phyloP scores from a whole-genome alignment of 139 green algal genomes.

The Tetradesmus obliquus region DNA sequence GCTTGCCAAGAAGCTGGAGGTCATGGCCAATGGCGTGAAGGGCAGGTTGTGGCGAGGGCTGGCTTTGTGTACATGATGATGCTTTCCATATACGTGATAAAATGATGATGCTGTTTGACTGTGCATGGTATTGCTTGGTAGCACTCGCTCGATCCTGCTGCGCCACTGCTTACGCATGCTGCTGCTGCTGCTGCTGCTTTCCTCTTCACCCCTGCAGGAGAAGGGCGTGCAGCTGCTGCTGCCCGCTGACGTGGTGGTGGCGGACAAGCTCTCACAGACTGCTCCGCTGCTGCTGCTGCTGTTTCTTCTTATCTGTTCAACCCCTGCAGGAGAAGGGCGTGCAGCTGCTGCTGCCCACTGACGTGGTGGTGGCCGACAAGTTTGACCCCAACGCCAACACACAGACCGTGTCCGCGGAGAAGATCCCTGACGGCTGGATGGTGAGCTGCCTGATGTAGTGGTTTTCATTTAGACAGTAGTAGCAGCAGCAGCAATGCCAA shows the following conservation, averaged over 20 bases:
- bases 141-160: neutral
- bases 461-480: constrained; percentile 7
- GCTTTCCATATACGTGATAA: no score
- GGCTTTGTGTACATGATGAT: no score
- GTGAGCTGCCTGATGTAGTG: neutral
- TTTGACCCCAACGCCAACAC: constrained; percentile 94
- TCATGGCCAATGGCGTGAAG: constrained; percentile 85
- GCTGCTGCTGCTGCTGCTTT: constrained; percentile 11
- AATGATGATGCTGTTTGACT: no score
- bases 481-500: no score
- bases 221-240: constrained; percentile 88
- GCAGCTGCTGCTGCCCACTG: constrained; percentile 96
- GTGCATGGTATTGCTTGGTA: no score
- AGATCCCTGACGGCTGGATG: constrained; percentile 99
- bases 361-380: constrained; percentile 97
- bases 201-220: neutral
- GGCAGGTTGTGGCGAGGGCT: no score
- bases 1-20: constrained; percentile 93
- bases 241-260: constrained; percentile 96
- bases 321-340: constrained; percentile 28
- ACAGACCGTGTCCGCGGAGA: constrained; percentile 75
- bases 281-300: constrained; percentile 66
- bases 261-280: constrained; percentile 78
- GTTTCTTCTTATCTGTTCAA: neutral
- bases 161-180: neutral